Base-by-base conservation (phyloP, 345 rosid genomes). In the Rubroshorea leprosula region DNA sequence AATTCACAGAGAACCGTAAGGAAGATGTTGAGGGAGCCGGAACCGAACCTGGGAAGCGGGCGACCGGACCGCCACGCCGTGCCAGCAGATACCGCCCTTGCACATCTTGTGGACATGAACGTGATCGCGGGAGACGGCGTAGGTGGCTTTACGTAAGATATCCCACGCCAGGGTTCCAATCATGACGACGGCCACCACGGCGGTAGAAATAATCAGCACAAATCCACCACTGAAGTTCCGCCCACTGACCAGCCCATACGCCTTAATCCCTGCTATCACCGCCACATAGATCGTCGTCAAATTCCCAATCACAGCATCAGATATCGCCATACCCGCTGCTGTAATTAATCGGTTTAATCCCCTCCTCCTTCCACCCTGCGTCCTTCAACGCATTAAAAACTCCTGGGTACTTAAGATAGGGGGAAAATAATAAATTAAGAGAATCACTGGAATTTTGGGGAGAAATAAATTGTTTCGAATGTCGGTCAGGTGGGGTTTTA, bases 31-130 rank as follows among this genome's bases (percentile, higher is more conserved):
- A 16, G 96, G 96, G 27, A 92, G 89, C 51, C 89, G 72, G 74
- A 92, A 86, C 52, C 90, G 90, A 76, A 92, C 93, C 85, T 92
- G 90, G 1, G 96, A 86, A 58, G 90, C 96, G 47, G 98, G 95
- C 1, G 93, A 92, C 26, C 88, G 70, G 44, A 89, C 87, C 2
- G 98, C 98, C 26, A 92, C 98, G 10, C 96, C 98, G 74, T 92
- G 98, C 98, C 98, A 92, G 51, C 98, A 92, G 49, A 92, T 92
- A 16, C 98, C 98, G 25, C 98, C 95, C 76, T 74, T 88, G 63
- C 96, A 88, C 64, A 74, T 77, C 78, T 80, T 84, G 62, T 80
- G 84, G 38, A 58, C 83, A 48, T 77, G 82, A 24, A 60, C 74
- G 63, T 75, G 78, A 72, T 82, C 91, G 27, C 86, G 64, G 15